These are phyloP conservation scores for Schoenoplectus tabernaemontani DNA, from an alignment of 202 grass and related monocot species.

Conservation along the genomic window DNA sequence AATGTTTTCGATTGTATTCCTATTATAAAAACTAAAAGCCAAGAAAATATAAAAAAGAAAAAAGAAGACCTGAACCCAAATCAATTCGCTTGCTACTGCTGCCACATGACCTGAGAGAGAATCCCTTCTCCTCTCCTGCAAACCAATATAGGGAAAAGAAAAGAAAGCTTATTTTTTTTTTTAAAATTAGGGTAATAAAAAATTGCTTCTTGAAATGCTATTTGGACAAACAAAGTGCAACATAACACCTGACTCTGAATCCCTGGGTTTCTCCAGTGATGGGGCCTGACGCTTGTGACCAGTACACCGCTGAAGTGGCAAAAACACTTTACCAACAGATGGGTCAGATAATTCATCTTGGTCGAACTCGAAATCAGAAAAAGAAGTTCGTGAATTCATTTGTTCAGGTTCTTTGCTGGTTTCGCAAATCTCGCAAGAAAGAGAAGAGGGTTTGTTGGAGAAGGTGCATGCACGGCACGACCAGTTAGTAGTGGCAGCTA, in stretches of 20 bases:
- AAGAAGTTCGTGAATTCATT: neutral
- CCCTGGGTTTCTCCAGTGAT: neutral
- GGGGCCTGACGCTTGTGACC: constrained; percentile 9
- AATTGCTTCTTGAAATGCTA: neutral
- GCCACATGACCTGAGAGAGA: constrained; percentile 14
- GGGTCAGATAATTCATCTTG: constrained; percentile 18
- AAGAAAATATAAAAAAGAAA: neutral
- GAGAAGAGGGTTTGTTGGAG: constrained; percentile 18
- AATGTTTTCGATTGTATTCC: neutral
- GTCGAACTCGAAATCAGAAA: constrained; percentile 14
- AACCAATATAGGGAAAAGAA: neutral
- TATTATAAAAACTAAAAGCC: neutral
- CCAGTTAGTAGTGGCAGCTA: neutral
- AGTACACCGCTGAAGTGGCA: constrained; percentile 10
- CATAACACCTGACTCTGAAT: neutral
- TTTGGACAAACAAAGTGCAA: neutral
- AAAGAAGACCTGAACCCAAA: constrained; percentile 13
- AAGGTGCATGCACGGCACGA: constrained; percentile 17
- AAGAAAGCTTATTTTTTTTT: neutral
- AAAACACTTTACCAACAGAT: constrained; percentile 16
- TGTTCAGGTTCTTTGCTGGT: neutral
- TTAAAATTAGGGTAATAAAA: neutral
- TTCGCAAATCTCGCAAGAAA: constrained; percentile 19
- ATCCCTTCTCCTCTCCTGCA: constrained; percentile 8
- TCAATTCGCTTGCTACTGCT: constrained; percentile 14